A percentile compares a stretch with the other conserved stretches of the same genome.
phyloP scores from a whole-genome alignment of 2,329 filamentous ascomycete species.

The Beauveria pseudobassiana region DNA sequence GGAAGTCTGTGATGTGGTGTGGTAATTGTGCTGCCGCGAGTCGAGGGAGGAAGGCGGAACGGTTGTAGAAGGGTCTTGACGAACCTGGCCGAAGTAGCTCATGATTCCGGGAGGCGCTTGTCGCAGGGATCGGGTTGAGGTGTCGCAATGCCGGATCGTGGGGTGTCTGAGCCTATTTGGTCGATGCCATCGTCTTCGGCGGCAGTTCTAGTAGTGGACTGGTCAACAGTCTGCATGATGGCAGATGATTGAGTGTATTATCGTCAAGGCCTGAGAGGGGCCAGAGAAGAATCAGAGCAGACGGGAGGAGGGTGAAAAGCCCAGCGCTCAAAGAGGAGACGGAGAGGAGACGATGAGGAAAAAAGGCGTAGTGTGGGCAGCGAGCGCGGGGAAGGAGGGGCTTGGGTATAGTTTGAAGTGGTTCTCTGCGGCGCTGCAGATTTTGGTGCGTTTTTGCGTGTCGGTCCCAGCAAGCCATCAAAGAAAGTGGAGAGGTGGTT shows the following conservation, averaged over 20 bases:
- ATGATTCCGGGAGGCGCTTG: slow-evolving; percentile 90
- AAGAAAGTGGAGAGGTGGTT: background rate
- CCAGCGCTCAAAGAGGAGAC: slow-evolving; percentile 4
- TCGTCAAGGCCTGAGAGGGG: background rate
- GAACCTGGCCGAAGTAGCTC: slow-evolving; percentile 99
- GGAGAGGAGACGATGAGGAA: background rate
- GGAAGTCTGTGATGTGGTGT: slow-evolving; percentile 1
- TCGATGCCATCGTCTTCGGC: slow-evolving; percentile 65
- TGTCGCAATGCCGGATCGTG: slow-evolving; percentile 84
- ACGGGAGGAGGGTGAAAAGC: background rate
- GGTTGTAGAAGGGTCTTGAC: slow-evolving; percentile 65
- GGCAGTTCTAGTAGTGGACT: slow-evolving; percentile 44
- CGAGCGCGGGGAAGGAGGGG: slow-evolving; percentile 11
- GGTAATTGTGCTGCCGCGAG: slow-evolving; percentile 23
- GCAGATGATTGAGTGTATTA: slow-evolving; percentile 8
- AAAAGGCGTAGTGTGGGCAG: slow-evolving; percentile 1
- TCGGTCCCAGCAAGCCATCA: background rate
- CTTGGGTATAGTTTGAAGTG: slow-evolving; percentile 9
- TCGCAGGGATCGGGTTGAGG: slow-evolving; percentile 90
- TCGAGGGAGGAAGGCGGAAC: slow-evolving; percentile 24
- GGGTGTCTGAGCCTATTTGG: slow-evolving; percentile 77
- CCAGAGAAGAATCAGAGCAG: slow-evolving; percentile 12
- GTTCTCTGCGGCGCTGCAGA: slow-evolving; percentile 5
- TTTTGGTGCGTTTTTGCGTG: slow-evolving; percentile 2
- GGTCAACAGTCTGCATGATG: slow-evolving; percentile 44